phyloP scores from a whole-genome alignment of 2,329 filamentous ascomycete species.

The Aureobasidium subglaciale region DNA sequence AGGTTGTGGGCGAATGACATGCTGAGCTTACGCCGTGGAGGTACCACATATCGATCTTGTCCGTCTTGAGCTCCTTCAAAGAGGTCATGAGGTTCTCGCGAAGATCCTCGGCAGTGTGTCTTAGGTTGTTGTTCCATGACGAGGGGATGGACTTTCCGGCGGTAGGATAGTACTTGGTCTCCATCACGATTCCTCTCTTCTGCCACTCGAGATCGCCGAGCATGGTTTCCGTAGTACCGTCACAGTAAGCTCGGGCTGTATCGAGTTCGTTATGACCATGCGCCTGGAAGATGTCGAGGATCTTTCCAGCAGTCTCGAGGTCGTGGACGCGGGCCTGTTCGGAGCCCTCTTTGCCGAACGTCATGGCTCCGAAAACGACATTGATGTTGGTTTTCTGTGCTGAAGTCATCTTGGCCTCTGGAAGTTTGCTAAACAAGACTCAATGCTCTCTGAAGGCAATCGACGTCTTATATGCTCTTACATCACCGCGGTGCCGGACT shows the following conservation, averaged over 20 bases:
- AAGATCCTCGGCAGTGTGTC: slow-evolving; percentile 29
- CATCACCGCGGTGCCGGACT: background rate
- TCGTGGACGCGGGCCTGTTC: slow-evolving; percentile 24
- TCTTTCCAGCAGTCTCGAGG: slow-evolving; percentile 18
- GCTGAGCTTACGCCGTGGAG: slow-evolving; percentile 33
- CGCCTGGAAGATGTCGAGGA: slow-evolving; percentile 25
- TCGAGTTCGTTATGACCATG: slow-evolving; percentile 27
- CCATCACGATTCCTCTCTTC: slow-evolving; percentile 23
- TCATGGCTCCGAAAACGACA: slow-evolving; percentile 22
- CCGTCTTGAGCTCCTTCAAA: slow-evolving; percentile 33
- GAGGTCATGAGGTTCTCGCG: slow-evolving; percentile 30
- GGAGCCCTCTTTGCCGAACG: slow-evolving; percentile 19
- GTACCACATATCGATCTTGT: slow-evolving; percentile 43
- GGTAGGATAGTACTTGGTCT: slow-evolving; percentile 26
- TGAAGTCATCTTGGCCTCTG: slow-evolving; percentile 21
- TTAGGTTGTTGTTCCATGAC: slow-evolving; percentile 17
- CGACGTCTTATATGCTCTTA: background rate
- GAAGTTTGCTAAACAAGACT: slow-evolving; percentile 22
- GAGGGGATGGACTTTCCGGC: slow-evolving; percentile 17
- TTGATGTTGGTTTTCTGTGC: slow-evolving; percentile 20
- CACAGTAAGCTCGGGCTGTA: slow-evolving; percentile 24
- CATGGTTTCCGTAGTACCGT: slow-evolving; percentile 23
- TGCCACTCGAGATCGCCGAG: slow-evolving; percentile 25
- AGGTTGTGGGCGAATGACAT: background rate
- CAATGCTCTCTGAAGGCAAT: background rate